Evolutionary conservation across 495 filamentous ascomycete species (phyloP), one percentile per base, ranked within the genome.

Genomic region (Viridothelium virens): DNA sequence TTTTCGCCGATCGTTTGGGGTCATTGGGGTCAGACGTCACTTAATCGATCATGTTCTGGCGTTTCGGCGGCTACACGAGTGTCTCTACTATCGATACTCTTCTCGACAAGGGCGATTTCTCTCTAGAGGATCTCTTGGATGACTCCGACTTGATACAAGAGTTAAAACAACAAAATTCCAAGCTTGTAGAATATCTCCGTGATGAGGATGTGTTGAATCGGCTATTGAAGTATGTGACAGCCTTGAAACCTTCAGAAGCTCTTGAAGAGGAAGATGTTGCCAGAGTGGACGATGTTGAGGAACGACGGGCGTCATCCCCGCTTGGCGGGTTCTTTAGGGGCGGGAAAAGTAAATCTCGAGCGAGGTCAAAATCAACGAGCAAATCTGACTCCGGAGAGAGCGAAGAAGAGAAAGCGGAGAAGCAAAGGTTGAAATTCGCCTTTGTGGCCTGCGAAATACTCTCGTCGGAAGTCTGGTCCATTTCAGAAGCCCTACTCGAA

Each of bases 121-220:
- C 89, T 56, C 88, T 97, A 63, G 94, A 99, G 75, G 94, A 99
- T 74, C 82, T 99, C 59, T 84, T 99, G 68, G 91, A 97, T 75
- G 94, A 97, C 82, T 87, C 89, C 70, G 95, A 97, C 77, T 79
- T 97, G 66, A 92, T 97, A 70, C 92, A 97, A 76, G 94, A 99
- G 79, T 83, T 99, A 63, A 99, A 97, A 79, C 89, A 96, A 75
- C 92, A 96, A 77, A 97, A 99, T 77, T 87, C 91, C 46, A 97
- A 97, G 81, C 88, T 99, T 67, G 91, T 97, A 75, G 95, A 97
- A 79, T 97, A 90, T 74, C 81, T 97, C 66, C 86, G 94, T 65
- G 91, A 96, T 70, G 88, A 93, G 66, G 83, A 88, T 75, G 87
- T 96, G 65, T 85, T 99, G 70, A 86, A 91, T 76, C 87, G 84